phyloP scores from a whole-genome alignment of 23 red algal genomes.

The Agarophyton chilense region DNA sequence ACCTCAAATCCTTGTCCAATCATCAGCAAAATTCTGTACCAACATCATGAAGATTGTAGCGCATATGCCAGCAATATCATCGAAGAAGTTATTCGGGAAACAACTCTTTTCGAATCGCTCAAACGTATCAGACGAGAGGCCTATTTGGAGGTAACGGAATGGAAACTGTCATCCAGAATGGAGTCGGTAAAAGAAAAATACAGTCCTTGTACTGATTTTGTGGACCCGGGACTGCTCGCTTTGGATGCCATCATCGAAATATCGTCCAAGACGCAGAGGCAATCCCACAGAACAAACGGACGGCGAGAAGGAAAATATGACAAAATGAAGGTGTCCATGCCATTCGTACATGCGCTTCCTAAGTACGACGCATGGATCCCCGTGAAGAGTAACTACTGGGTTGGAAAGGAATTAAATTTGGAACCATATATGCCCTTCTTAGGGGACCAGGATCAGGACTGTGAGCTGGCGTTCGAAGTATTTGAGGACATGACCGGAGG shows the following conservation, averaged over 20 bases:
- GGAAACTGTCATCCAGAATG: constrained; percentile 17
- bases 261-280: neutral
- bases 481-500: constrained; percentile 63
- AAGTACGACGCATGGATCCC: constrained; percentile 70
- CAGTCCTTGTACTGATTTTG: neutral
- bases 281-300: neutral
- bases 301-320: neutral
- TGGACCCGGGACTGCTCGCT: constrained; percentile 43
- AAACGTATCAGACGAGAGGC: neutral
- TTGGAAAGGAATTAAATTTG: constrained; percentile 58
- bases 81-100: neutral
- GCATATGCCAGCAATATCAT: neutral
- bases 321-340: constrained; percentile 12
- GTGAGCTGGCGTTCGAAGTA: constrained; percentile 66
- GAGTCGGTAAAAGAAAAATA: constrained; percentile 17
- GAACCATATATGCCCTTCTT: constrained; percentile 75
- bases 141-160: constrained; percentile 2
- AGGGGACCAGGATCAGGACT: constrained; percentile 69
- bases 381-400: constrained; percentile 58
- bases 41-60: constrained; percentile 28
- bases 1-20: neutral
- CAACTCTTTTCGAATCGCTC: neutral
- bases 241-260: constrained; percentile 51
- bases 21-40: neutral
- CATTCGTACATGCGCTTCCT: constrained; percentile 1